Evolutionary conservation across 495 filamentous ascomycete species (phyloP).

Genomic region (Cenococcum geophilum): DNA sequence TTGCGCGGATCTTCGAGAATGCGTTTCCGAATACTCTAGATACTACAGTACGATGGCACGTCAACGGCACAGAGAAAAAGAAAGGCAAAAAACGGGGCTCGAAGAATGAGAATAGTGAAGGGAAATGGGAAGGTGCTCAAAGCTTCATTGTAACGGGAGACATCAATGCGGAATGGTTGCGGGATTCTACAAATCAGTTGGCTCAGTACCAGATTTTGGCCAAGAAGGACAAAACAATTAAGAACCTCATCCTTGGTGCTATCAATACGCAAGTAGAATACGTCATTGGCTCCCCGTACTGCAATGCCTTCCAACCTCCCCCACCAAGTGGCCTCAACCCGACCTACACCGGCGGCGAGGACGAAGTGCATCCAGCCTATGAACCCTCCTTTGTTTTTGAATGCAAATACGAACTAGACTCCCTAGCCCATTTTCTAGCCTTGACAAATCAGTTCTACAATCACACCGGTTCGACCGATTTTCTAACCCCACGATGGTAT

Average conservation of each 20-base stretch:
- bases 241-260: constrained; percentile 79
- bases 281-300: constrained; percentile 91
- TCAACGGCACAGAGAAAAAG: constrained; percentile 44
- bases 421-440: constrained; percentile 83
- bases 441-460: constrained; percentile 81
- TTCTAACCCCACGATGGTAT: constrained; percentile 74
- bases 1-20: constrained; percentile 92
- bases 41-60: constrained; percentile 79
- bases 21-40: constrained; percentile 95
- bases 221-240: constrained; percentile 65
- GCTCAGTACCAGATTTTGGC: constrained; percentile 82
- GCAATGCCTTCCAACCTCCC: constrained; percentile 96
- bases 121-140: constrained; percentile 74
- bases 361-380: constrained; percentile 79
- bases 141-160: constrained; percentile 98
- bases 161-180: constrained; percentile 96
- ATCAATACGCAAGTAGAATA: constrained; percentile 96
- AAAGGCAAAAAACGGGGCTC: constrained; percentile 35
- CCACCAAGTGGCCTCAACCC: constrained; percentile 66
- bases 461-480: constrained; percentile 68
- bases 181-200: constrained; percentile 95
- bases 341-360: constrained; percentile 67
- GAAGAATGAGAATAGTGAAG: constrained; percentile 40
- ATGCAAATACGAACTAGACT: constrained; percentile 99
- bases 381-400: constrained; percentile 84